A percentile compares a stretch with the other conserved stretches of the same genome.
phyloP scores from a whole-genome alignment of 441 rosid genomes.

The Biscutella laevigata region DNA sequence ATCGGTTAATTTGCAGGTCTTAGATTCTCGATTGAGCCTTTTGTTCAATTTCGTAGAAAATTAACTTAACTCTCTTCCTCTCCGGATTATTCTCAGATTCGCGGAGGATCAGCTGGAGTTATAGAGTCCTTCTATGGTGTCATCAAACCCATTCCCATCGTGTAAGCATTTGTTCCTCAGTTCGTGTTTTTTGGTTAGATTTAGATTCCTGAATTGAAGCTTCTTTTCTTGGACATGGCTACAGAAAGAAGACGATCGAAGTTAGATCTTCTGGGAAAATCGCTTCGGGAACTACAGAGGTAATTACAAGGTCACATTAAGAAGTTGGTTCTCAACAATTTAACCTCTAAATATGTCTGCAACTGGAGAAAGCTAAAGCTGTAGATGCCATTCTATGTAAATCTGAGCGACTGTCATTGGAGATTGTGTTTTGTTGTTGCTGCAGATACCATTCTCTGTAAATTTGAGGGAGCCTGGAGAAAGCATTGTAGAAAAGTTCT shows the following conservation, averaged over 20 bases:
- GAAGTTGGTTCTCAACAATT: no score
- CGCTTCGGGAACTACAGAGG: constrained; percentile 78
- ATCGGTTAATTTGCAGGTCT: constrained; percentile 70
- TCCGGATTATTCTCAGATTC: constrained; percentile 45
- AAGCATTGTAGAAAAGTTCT: constrained; percentile 46
- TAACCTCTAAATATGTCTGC: not conserved
- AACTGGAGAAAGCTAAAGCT: not conserved
- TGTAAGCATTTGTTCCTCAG: constrained; percentile 36
- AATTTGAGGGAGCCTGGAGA: constrained; percentile 43
- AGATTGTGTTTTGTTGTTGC: not conserved
- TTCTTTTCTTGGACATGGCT: no score
- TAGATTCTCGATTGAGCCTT: not conserved
- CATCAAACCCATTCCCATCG: constrained; percentile 60
- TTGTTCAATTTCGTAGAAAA: not conserved
- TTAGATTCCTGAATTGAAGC: not conserved
- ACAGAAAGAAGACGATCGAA: constrained; percentile 57
- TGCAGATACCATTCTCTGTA: constrained; percentile 68
- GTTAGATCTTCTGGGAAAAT: constrained; percentile 60
- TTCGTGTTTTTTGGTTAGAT: no score
- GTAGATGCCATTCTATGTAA: not conserved
- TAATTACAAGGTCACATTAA: constrained; percentile 14
- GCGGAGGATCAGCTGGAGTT: constrained; percentile 87
- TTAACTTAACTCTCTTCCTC: not conserved
- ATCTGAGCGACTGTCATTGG: not conserved
- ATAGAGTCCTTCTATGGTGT: constrained; percentile 73